Percentiles rank a stretch among this genome's conserved stretches.
phyloP scores from a whole-genome alignment of 176 grass and related monocot genomes.

The Bromus sterilis region DNA sequence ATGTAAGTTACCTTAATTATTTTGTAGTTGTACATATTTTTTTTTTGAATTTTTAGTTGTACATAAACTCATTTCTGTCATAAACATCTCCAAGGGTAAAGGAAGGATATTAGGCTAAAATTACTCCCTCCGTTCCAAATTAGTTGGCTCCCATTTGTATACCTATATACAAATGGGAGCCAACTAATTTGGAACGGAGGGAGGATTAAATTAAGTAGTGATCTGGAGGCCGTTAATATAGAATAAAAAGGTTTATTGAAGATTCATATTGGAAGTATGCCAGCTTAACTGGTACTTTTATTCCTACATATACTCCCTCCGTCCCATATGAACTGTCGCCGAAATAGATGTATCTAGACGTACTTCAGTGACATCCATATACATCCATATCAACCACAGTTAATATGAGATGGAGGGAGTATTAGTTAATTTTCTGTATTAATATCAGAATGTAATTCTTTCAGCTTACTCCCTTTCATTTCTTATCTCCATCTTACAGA shows the following conservation, averaged over 20 bases:
- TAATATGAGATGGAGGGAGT: too few species aligned
- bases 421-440: not conserved
- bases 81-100: not conserved
- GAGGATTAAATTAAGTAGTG: not conserved
- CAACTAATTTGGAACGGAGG: too few species aligned
- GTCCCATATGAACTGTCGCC: too few species aligned
- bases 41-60: not conserved
- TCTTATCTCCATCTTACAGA: constrained; percentile 38
- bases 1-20: not conserved
- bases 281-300: not conserved
- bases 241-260: not conserved
- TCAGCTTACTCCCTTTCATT: not conserved
- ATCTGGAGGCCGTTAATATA: not conserved
- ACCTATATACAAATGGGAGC: too few species aligned
- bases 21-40: not conserved
- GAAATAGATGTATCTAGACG: too few species aligned
- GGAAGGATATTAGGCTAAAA: not conserved
- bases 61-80: not conserved
- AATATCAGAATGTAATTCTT: not conserved
- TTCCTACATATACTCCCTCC: not conserved
- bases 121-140: too few species aligned
- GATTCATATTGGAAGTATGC: not conserved
- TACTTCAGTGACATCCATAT: too few species aligned
- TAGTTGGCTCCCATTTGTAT: too few species aligned
- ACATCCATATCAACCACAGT: too few species aligned